These are phyloP conservation scores for Phytophthora chlamydospora DNA, from an alignment of 352 stramenopile species.

Conservation along the genomic window DNA sequence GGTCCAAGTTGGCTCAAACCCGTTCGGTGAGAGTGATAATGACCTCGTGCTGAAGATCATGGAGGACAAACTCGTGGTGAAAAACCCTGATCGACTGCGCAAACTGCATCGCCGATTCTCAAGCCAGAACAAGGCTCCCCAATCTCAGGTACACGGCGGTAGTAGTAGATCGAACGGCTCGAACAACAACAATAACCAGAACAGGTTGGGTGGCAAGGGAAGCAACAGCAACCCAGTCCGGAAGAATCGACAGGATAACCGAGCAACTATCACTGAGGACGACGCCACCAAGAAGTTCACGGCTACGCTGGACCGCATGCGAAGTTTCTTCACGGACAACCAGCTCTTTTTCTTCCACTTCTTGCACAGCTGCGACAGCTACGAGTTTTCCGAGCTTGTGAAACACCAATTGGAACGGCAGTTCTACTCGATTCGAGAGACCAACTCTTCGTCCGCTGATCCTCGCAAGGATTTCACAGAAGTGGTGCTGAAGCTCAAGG, in stretches of 20 bases:
- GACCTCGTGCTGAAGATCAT: conserved; percentile 79
- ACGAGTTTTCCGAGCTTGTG: conserved; percentile 66
- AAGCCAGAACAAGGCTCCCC: conserved; percentile 42
- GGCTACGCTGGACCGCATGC: conserved; percentile 41
- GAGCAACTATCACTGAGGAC: conserved; percentile 6
- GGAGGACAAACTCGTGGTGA: conserved; percentile 65
- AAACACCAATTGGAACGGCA: conserved; percentile 59
- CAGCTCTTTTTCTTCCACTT: conserved; percentile 84
- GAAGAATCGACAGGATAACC: conserved; percentile 16
- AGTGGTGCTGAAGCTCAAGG: conserved; percentile 61
- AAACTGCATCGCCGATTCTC: conserved; percentile 79
- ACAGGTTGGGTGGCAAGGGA: conserved; percentile 10
- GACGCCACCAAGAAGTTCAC: conserved; percentile 30
- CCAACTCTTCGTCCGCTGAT: conserved; percentile 26
- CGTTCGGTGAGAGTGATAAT: conserved; percentile 72
- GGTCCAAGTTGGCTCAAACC: conserved; percentile 69
- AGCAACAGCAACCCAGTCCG: conserved; percentile 9
- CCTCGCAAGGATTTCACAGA: conserved; percentile 68
- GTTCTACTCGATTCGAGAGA: conserved; percentile 42
- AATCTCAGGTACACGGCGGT: conserved; percentile 5
- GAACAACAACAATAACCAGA: conserved; percentile 12
- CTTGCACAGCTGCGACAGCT: conserved; percentile 65
- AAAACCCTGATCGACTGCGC: conserved; percentile 68
- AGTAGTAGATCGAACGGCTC: neutral
- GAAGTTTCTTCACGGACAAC: conserved; percentile 60